Base-by-base conservation (phyloP, 192 early-diverging fungal species). In the Phlyctochytrium planicorne region DNA sequence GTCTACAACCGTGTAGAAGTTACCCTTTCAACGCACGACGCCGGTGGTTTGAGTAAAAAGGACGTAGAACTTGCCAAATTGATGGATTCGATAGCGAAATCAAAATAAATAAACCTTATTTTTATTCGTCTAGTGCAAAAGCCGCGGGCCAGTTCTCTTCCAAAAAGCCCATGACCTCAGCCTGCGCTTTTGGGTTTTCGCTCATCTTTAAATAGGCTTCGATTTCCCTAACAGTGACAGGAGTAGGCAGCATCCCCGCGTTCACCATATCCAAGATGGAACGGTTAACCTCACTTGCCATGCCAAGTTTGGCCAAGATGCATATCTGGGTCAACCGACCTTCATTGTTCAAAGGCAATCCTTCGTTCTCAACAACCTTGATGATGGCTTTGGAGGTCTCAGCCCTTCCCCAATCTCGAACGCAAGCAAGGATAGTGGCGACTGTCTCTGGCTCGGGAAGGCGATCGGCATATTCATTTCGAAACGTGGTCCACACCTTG, bases 1-100 rank as follows among this genome's bases (percentile, higher is more conserved):
- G 95, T 98, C 30, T 98, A 98, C 78, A 94, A 96, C 82, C 75
- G 85, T 30, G 94, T 96, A 17, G 88, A 94, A 30, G 79, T 98
- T 66, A 93, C 93, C 2, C 78, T 95, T 62, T 83, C 96, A 1
- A 97, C 96, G 3, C 94, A 96, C 71, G 93, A 95, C 70, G 90
- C 89, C 75, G 82, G 90, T 60, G 95, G 94, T 27, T 72, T 97
- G 1, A 91, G 90, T 32, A 63, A 66, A 27, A 75, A 88, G 40
- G 96, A 97, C 68, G 66, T 95, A 35, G 73, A 88, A 40, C 80
- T 97, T 65, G 82, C 81, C 2, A 69, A 70, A 34, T 37, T 69
- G 23, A 71, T 76, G 64, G 67, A 83, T 20, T n/a, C n/a, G n/a
- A n/a, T n/a, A n/a, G n/a, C n/a, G n/a, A n/a, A n/a, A n/a, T n/a